Evolutionary conservation across 441 rosid genomes (phyloP).

Genomic region (Croton laevigatus): DNA sequence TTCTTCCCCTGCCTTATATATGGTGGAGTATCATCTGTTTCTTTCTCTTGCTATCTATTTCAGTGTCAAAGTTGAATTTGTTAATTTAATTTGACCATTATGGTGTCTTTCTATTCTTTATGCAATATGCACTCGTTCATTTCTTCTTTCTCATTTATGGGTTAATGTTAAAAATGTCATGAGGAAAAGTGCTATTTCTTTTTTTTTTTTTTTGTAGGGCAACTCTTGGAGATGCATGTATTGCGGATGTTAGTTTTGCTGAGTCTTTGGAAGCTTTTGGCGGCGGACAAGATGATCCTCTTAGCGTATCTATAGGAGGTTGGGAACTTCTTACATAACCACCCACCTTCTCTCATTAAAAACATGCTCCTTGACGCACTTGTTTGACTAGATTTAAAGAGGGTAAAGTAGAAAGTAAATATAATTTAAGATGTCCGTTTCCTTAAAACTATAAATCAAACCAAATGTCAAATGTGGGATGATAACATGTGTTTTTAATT

Average conservation of each 20-base stretch:
- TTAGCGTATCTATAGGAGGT: constrained; percentile 84
- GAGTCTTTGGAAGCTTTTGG: constrained; percentile 80
- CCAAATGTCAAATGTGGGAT: not conserved
- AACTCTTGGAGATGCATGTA: constrained; percentile 68
- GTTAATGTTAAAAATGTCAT: not conserved
- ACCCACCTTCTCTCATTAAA: not conserved
- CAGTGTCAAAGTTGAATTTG: not conserved
- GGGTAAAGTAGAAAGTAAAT: no score
- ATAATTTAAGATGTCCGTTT: not conserved
- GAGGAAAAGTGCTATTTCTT: constrained; percentile 2
- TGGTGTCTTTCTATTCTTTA: not conserved
- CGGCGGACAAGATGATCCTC: constrained; percentile 82
- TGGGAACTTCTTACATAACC: constrained; percentile 1
- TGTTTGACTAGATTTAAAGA: constrained; percentile 1
- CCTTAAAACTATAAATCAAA: not conserved
- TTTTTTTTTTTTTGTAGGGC: constrained; percentile 39
- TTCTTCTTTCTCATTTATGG: not conserved
- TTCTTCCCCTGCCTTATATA: no score
- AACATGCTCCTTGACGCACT: not conserved
- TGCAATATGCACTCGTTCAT: not conserved
- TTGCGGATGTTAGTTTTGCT: constrained; percentile 65
- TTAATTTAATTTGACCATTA: not conserved
- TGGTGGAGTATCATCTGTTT: not conserved
- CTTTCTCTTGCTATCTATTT: not conserved
- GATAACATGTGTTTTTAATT: not conserved